Evolutionary conservation across 805 yeast species (phyloP).

Genomic region (Sugiyamaella chiloensis): DNA sequence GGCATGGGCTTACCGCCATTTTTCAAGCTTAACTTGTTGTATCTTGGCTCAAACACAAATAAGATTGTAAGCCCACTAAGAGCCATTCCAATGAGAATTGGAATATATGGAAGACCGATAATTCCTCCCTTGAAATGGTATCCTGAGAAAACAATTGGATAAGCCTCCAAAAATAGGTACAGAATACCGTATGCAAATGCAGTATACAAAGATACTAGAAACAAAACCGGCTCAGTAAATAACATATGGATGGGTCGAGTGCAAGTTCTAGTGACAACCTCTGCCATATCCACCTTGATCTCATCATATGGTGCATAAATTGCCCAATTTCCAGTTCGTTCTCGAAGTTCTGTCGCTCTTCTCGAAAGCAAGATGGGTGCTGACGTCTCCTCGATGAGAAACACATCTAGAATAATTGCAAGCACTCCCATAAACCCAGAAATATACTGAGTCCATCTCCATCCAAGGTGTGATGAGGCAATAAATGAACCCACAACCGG

Average conservation of each 20-base stretch:
- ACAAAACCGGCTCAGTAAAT: conserved; percentile 63
- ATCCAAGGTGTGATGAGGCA: conserved; percentile 58
- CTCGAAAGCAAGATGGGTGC: conserved; percentile 61
- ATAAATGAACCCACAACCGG: conserved; percentile 72
- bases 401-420: conserved; percentile 36
- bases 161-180: conserved; percentile 67
- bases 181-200: conserved; percentile 77
- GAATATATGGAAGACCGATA: conserved; percentile 73
- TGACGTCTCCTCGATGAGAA: conserved; percentile 61
- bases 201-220: conserved; percentile 62
- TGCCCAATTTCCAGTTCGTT: conserved; percentile 77
- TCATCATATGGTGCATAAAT: conserved; percentile 73
- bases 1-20: conserved; percentile 64
- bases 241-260: conserved; percentile 67
- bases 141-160: conserved; percentile 66
- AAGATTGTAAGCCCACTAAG: conserved; percentile 57
- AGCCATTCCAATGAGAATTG: conserved; percentile 64
- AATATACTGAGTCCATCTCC: conserved; percentile 80
- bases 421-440: conserved; percentile 57
- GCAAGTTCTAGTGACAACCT: conserved; percentile 57
- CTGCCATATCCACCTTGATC: conserved; percentile 50
- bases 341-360: conserved; percentile 61
- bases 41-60: conserved; percentile 50
- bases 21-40: conserved; percentile 43
- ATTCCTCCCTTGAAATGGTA: conserved; percentile 59